Conservation (phyloP, 2,329 filamentous ascomycete species). For the Periconia macrospinosa region DNA sequence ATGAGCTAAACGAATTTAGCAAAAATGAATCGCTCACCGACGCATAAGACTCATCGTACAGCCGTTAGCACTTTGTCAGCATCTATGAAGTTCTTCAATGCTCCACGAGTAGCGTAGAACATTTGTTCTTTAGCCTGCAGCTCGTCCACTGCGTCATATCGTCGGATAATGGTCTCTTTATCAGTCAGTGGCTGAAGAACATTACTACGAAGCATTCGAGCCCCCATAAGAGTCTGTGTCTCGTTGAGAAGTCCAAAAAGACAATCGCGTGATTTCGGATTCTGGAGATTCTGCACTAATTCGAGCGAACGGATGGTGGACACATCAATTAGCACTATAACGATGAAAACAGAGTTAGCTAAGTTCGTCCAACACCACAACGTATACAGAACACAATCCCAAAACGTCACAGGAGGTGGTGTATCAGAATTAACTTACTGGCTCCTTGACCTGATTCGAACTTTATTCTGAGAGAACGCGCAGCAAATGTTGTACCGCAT, state of each 20-base stretch:
- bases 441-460: constrained; percentile 82
- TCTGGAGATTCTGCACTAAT: constrained; percentile 82
- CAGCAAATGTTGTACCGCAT: constrained; percentile 68
- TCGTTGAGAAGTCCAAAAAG: constrained; percentile 84
- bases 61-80: constrained; percentile 78
- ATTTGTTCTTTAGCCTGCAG: constrained; percentile 80
- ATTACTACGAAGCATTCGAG: constrained; percentile 78
- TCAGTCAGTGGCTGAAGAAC: constrained; percentile 87
- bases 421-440: too few species aligned
- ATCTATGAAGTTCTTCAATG: constrained; percentile 74
- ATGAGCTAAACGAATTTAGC: constrained; percentile 63
- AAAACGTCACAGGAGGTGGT: too few species aligned
- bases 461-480: constrained; percentile 80
- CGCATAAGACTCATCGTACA: constrained; percentile 48
- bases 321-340: constrained; percentile 90
- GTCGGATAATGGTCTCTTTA: constrained; percentile 64
- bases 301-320: constrained; percentile 86
- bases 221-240: constrained; percentile 86
- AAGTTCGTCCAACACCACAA: too few species aligned
- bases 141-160: constrained; percentile 84
- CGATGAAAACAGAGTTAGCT: too few species aligned
- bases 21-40: neutral
- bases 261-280: constrained; percentile 76
- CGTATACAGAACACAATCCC: too few species aligned
- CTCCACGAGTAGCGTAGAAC: constrained; percentile 77